Evolutionary conservation across 2,329 filamentous ascomycete species (phyloP).

Genomic region (Cryphonectria japonica): DNA sequence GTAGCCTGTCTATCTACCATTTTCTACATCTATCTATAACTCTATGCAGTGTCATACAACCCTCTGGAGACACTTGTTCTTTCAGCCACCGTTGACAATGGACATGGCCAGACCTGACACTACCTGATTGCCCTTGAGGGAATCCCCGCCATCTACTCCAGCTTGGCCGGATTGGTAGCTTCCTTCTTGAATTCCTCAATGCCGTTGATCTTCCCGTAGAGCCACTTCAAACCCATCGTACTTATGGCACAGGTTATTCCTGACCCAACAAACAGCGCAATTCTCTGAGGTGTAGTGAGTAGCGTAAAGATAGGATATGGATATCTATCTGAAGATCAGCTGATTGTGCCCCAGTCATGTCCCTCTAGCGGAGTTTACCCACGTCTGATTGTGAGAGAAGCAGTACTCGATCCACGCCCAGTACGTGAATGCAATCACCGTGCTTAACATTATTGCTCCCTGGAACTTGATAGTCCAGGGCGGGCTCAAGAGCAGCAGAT

Average conservation of each 20-base stretch:
- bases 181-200: constrained; percentile 46
- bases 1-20: background rate
- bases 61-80: background rate
- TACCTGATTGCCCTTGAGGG: too few species aligned
- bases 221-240: constrained; percentile 69
- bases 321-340: constrained; percentile 57
- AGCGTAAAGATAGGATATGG: constrained; percentile 84
- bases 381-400: constrained; percentile 68
- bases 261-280: constrained; percentile 69
- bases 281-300: constrained; percentile 66
- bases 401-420: constrained; percentile 80
- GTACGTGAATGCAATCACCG: constrained; percentile 65
- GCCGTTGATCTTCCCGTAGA: constrained; percentile 71
- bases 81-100: background rate
- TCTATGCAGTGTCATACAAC: background rate
- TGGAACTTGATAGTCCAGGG: constrained; percentile 70
- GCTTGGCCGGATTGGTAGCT: constrained; percentile 39
- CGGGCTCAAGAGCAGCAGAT: constrained; percentile 71
- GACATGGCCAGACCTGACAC: background rate
- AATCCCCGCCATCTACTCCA: constrained; percentile 27
- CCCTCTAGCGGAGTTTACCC: constrained; percentile 35
- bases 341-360: background rate
- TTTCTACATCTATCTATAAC: background rate
- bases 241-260: constrained; percentile 73
- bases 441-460: constrained; percentile 62